Percentiles rank a stretch among this genome's conserved stretches.
These are phyloP conservation scores for Exophiala phaeomuriformis DNA, from an alignment of 2,329 filamentous ascomycete species.

Conservation along the genomic window DNA sequence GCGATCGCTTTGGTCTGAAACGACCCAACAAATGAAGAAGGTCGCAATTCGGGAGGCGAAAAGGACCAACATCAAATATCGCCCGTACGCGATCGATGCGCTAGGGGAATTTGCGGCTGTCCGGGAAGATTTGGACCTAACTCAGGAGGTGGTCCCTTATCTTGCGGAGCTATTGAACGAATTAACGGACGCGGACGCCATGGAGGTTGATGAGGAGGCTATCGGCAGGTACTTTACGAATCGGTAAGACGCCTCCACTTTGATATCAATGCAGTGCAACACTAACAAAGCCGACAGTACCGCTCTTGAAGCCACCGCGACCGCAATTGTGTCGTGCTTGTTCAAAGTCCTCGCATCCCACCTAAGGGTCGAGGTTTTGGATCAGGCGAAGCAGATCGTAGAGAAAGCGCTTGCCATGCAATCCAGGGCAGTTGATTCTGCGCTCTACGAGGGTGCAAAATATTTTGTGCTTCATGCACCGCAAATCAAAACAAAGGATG, in stretches of 20 bases:
- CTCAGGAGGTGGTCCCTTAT: constrained; percentile 52
- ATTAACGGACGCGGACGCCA: constrained; percentile 46
- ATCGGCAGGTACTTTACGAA: constrained; percentile 11
- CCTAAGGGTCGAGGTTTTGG: constrained; percentile 16
- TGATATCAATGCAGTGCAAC: constrained; percentile 4
- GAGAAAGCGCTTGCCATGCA: constrained; percentile 13
- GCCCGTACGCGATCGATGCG: constrained; percentile 63
- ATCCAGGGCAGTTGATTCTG: constrained; percentile 12
- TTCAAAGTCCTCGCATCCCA: constrained; percentile 20
- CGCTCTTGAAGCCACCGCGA: constrained; percentile 12
- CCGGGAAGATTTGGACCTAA: constrained; percentile 62
- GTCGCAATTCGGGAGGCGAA: constrained; percentile 81
- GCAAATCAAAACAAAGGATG: neutral
- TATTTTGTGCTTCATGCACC: constrained; percentile 13
- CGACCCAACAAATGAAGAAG: constrained; percentile 63
- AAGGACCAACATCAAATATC: constrained; percentile 79
- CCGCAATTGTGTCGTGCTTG: constrained; percentile 23
- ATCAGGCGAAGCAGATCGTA: constrained; percentile 14
- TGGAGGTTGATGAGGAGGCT: constrained; percentile 57
- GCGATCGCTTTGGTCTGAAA: constrained; percentile 49
- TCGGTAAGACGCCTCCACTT: constrained; percentile 14
- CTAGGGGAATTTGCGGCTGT: constrained; percentile 66
- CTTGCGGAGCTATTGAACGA: constrained; percentile 54
- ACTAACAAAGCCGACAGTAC: constrained; percentile 15
- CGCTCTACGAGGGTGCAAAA: constrained; percentile 21